Evolutionary conservation across 768 basidiomycete genomes (phyloP), one percentile per base, ranked within the genome.

Genomic region (Lactarius sanguifluus): DNA sequence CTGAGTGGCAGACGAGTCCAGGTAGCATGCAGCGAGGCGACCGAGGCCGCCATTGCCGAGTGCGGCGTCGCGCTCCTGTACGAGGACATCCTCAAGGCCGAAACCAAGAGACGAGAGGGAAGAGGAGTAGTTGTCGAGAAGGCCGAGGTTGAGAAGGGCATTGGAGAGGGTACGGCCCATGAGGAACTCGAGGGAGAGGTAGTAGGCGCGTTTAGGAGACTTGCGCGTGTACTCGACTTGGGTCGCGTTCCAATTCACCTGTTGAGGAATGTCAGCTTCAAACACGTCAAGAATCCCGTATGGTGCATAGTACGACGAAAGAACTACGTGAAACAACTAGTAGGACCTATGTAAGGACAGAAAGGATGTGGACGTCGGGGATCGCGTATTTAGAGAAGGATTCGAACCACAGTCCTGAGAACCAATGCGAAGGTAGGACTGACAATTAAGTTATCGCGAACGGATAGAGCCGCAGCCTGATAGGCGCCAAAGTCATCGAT

Each of bases 41-140:
- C 97, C 96, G 10, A 98, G 84, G 64, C 96, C 96, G 70, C 96
- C 96, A 75, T 98, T 97, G 6, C 96, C 97, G 13, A 98, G 83
- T 9, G 86, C 96, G 1, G 96, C 95, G 73, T 99, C 97, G 58
- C 96, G 88, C 76, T 98, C 96, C 73, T 89, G 81, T 56, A 89
- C 91, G 60, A 97, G 80, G 55, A 96, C 78, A 72, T 96, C 94
- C 76, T 95, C 94, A 68, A 96, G 83, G 74, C 81, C 86, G 80
- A 98, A 99, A 2, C 97, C 96, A 68, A 99, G 91, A 66, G 86
- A 80, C 30, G 85, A 73, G 61, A 92, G 77, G 12, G 90, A 86
- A 3, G 87, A 79, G 15, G 77, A 77, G 77, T 92, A 97, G 69
- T 88, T 75, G 58, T 87, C 82, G 76, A 95, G 93, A 69, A 96